Evolutionary conservation across 371 early-diverging fungal species (phyloP).

Genomic region (Rhizopus microsporus): DNA sequence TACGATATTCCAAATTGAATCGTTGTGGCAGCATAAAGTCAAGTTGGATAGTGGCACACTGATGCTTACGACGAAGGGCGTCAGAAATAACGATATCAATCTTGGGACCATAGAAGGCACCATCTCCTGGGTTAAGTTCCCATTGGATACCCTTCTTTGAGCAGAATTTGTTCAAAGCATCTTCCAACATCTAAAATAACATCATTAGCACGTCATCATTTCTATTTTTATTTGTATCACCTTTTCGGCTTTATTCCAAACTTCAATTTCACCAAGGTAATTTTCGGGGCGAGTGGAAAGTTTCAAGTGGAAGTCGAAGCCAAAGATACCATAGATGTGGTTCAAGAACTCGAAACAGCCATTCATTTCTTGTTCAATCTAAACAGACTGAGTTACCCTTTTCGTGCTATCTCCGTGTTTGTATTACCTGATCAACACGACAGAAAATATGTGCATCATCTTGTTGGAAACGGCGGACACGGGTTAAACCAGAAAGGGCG

Average conservation of each 20-base stretch:
- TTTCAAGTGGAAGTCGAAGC: constrained; percentile 87
- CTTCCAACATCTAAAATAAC: constrained; percentile 61
- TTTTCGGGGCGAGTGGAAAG: constrained; percentile 99
- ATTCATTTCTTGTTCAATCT: constrained; percentile 77
- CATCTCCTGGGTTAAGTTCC: constrained; percentile 97
- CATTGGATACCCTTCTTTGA: constrained; percentile 62
- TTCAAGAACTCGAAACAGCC: constrained; percentile 82
- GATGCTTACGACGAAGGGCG: constrained; percentile 91
- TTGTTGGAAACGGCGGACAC: constrained; percentile 99
- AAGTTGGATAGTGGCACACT: constrained; percentile 99
- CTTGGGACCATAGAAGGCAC: constrained; percentile 99
- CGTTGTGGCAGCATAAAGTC: constrained; percentile 94
- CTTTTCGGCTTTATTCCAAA: constrained; percentile 96
- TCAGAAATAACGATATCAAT: constrained; percentile 98
- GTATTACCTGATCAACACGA: constrained; percentile 74
- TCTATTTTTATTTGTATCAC: constrained; percentile 50
- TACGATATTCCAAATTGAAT: constrained; percentile 88
- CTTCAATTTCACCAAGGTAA: constrained; percentile 90
- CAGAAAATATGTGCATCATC: constrained; percentile 99
- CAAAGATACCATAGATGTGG: constrained; percentile 89
- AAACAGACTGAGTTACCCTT: background rate
- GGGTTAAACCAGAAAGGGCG: constrained; percentile 95
- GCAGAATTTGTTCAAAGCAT: constrained; percentile 77
- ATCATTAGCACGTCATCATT: background rate
- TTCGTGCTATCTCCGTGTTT: constrained; percentile 6